A percentile compares a stretch with the other conserved stretches of the same genome.
phyloP scores from a whole-genome alignment of 2,329 filamentous ascomycete genomes.

The Curvularia lunata region DNA sequence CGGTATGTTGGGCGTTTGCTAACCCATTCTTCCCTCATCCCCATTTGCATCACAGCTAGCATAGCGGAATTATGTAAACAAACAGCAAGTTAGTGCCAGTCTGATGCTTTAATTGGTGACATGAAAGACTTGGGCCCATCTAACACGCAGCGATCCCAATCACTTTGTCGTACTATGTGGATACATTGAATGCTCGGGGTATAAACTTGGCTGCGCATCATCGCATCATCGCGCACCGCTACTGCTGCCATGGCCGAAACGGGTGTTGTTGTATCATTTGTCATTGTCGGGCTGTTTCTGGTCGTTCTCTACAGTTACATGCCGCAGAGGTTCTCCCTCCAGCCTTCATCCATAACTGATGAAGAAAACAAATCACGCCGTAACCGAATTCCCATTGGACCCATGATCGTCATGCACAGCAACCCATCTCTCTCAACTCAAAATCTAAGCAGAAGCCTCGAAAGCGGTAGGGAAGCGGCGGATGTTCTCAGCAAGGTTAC shows the following conservation, averaged over 20 bases:
- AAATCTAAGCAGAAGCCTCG: conserved; percentile 51
- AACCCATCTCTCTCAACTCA: conserved; percentile 24
- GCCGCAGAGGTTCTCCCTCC: conserved; percentile 31
- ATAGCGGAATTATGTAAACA: conserved; percentile 4
- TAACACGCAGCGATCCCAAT: background rate
- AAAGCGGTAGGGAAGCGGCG: conserved; percentile 95
- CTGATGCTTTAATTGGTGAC: background rate
- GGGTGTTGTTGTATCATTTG: conserved; percentile 36
- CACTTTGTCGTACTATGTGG: background rate
- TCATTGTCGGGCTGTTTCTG: conserved; percentile 43
- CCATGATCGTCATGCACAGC: conserved; percentile 40
- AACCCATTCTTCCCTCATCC: background rate
- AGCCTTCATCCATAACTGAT: conserved; percentile 44
- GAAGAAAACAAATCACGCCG: conserved; percentile 47
- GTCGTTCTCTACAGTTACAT: conserved; percentile 39
- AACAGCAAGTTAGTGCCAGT: background rate
- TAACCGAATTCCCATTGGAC: conserved; percentile 47
- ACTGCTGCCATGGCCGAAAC: background rate
- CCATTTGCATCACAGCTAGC: conserved; percentile 10
- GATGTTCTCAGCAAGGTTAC: conserved; percentile 84
- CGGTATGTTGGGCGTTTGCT: conserved; percentile 6
- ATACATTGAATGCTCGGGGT: too few species aligned
- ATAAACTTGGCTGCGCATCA: background rate
- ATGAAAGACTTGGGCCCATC: background rate
- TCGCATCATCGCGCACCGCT: background rate